Evolutionary conservation across 495 filamentous ascomycete species (phyloP), one percentile per base, ranked within the genome.

Genomic region (Jackrogersella multiformis): DNA sequence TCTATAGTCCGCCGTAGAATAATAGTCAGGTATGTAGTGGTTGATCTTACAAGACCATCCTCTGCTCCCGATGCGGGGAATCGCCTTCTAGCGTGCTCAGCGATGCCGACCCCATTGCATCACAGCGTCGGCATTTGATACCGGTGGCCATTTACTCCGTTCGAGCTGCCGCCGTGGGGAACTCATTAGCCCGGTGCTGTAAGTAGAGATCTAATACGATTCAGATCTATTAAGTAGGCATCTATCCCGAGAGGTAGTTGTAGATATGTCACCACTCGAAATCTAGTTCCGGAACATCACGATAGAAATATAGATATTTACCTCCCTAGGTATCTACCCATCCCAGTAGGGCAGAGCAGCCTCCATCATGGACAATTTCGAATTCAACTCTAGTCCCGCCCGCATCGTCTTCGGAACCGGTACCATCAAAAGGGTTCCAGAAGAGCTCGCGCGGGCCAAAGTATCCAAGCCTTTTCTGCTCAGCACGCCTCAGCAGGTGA

Each of bases 351-450:
- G 1, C n/a, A 30, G 15, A 34, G 6, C 15, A 30, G 6, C 20
- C 9, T 16, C 21, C 73, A 76, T 52, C 53, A 87, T 89, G 87
- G 81, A 89, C 28, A 76, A 80, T 18, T 89, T 89, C 72, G 86
- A 86, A 63, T 89, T 89, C 77, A 87, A 81, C 53, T 66, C 82
- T 24, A 85, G 84, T 71, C 84, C 86, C 15, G 80, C 81, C 58
- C 84, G 87, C 4, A 82, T 89, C 56, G 76, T 89, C 69, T 90
- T 89, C 66, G 87, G 87, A 70, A 83, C 79, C 66, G 87, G 85
- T 34, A 87, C 85, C 16, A 72, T 89, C 34, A 78, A 84, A 56
- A 85, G 84, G 68, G 81, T 90, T 13, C 83, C 87, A 15, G 80
- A 84, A 34, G 87, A 89, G 71, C 78, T 89, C 58, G 62, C 79